Base-by-base conservation (phyloP, 2,329 filamentous ascomycete genomes). In the Helotiales sp. region DNA sequence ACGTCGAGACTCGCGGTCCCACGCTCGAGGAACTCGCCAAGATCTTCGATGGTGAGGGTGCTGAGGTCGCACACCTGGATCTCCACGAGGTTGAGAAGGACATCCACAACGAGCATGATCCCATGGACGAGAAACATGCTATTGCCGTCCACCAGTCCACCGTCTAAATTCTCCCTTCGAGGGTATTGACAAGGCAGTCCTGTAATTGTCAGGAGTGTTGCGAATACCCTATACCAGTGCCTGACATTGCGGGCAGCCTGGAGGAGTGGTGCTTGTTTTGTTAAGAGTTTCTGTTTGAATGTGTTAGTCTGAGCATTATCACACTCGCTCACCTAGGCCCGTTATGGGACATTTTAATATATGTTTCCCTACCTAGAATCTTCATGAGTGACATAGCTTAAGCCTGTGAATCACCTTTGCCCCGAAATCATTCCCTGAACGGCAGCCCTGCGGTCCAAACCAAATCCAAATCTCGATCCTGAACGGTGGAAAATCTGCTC, bases 1-100 rank as follows among this genome's bases (percentile, higher is more conserved):
- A 89, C 76, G 84, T 90, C 64, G 90, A 93, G 80, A 92, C 90
- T 20, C 88, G 87, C 74, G 89, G 89, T 3, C 87, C 88, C 0
- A 91, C 89, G 1, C 86, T 92, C 0, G 90, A 92, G 76, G 88
- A 91, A 76, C 85, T 91, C 69, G 87, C 89, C 55, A 85, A 86
- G 73, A 90, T 92, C 76, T 92, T 92, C 73, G 89, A 92, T 72
- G 90, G 88, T 45, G 85, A 88, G 30, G 81, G 85, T 37, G 86
- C 85, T 8, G 64, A 70, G 59, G 83, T 86, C 13, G 84, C 82
- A 6, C 82, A 85, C 70, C 81, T 88, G 68, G 82, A 87, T 74
- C 78, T 87, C 52, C 79, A 82, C 30, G 82, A 86, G 75, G 82
- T 87, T 50, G 83, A 86, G 71, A 87, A 87, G 78, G 85, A 87